Percentiles rank a stretch among this genome's conserved stretches.
phyloP scores from a whole-genome alignment of 116 monocot genomes.

The Thalassia testudinum region DNA sequence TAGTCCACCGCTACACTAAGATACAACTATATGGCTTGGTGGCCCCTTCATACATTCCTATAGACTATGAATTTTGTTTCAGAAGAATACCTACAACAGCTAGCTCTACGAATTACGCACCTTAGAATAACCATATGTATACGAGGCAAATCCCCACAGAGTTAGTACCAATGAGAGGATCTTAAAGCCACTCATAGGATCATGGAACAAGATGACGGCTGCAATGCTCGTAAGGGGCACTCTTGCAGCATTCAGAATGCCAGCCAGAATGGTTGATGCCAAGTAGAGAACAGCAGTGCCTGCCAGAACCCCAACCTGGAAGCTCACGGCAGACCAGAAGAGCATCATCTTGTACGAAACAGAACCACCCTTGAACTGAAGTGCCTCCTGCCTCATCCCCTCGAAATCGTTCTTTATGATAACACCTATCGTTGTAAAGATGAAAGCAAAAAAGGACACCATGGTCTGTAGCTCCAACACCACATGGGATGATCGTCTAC shows the following conservation, averaged over 20 bases:
- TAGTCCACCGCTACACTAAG: too few species aligned
- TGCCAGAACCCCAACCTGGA: slow-evolving; percentile 64
- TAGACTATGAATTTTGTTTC: too few species aligned
- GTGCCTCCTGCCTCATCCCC: slow-evolving; percentile 52
- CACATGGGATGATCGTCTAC: slow-evolving; percentile 72
- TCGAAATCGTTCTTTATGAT: slow-evolving; percentile 34
- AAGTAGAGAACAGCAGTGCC: slow-evolving; percentile 59
- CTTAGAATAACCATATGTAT: background rate
- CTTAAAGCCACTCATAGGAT: slow-evolving; percentile 78
- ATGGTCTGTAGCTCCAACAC: slow-evolving; percentile 79
- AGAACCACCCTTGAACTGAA: slow-evolving; percentile 30
- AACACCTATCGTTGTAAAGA: slow-evolving; percentile 67
- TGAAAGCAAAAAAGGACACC: slow-evolving; percentile 67
- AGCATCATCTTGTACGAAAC: slow-evolving; percentile 48
- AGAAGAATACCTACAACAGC: too few species aligned
- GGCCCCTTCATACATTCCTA: too few species aligned
- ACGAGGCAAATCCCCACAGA: slow-evolving; percentile 52
- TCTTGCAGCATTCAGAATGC: slow-evolving; percentile 66
- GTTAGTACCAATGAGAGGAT: slow-evolving; percentile 53
- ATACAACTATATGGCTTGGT: too few species aligned
- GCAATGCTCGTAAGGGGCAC: slow-evolving; percentile 68
- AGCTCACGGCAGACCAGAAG: slow-evolving; percentile 52
- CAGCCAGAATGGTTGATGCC: slow-evolving; percentile 63
- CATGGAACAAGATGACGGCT: slow-evolving; percentile 54
- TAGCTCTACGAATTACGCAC: too few species aligned